Base-by-base conservation (phyloP, 1,284 basidiomycete genomes). In the Cryptococcus sp. region DNA sequence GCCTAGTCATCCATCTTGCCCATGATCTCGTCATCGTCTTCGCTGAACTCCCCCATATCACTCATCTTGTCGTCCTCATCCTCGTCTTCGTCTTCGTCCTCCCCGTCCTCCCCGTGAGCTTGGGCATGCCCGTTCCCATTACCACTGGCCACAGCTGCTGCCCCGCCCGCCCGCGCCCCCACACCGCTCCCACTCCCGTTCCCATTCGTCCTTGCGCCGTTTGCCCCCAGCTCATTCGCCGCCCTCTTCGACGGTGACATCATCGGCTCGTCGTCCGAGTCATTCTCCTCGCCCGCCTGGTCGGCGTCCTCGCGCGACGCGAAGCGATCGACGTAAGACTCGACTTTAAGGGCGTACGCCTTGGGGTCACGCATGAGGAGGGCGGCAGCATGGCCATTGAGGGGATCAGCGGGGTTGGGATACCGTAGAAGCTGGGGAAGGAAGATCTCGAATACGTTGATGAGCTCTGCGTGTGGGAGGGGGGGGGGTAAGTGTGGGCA, bases 361-460 rank as follows among this genome's bases (percentile, higher is more conserved):
- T 95, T 93, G 24, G 92, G 91, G 73, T 98, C 94, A 16, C 94
- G 87, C 90, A 98, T 95, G 63, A 98, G 84, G 38, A 98, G 80
- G 0, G 95, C 91, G 9, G 95, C 95, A 18, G 96, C 95, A 77
- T 98, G 95, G 18, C 95, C 95, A 67, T 98, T 98, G 53, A 98
- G 80, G 1, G 95, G 96, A 75, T 98, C 95, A 59, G 93, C 91
- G 11, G 96, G 94, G 77, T 98, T 98, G 61, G 95, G 95, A 77
- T 98, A 98, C 46, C 94, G 87, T 53, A 98, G 80, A 4, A 98
- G 84, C 77, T 98, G 96, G 2, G 95, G 96, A 28, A 98, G 83
- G 80, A 98, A 98, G 55, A 92, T 88, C 77, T 98, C 96, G 70
- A 98, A 98, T 68, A 98, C 98, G 77, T 98, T 98, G 81, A 98